A percentile compares a stretch with the other conserved stretches of the same genome.
Conservation (phyloP, 2,329 filamentous ascomycete species). For the Golovinomyces cichoracearum region DNA sequence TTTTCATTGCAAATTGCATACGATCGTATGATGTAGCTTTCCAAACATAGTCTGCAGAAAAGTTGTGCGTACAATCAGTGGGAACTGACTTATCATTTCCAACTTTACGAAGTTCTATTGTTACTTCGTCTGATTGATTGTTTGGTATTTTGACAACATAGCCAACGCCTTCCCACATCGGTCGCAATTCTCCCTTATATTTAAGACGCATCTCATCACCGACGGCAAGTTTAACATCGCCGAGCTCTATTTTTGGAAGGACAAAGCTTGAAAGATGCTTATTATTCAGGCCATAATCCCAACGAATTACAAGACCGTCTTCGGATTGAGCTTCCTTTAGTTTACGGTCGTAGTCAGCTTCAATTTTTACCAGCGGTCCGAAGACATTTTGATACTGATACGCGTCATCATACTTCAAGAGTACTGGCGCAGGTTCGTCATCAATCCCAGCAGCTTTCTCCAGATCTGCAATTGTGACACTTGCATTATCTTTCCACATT, state of each 20-base stretch:
- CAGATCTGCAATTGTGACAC: conserved; percentile 66
- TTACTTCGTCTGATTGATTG: conserved; percentile 95
- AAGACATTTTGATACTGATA: conserved; percentile 99
- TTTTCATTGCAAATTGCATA: conserved; percentile 99
- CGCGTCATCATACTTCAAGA: conserved; percentile 84
- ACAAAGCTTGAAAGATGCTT: conserved; percentile 92
- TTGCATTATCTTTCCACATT: conserved; percentile 90
- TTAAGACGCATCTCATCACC: conserved; percentile 96
- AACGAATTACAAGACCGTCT: conserved; percentile 77
- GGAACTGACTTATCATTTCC: conserved; percentile 91
- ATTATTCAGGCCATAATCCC: conserved; percentile 89
- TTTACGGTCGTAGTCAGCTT: conserved; percentile 97
- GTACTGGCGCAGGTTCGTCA: conserved; percentile 77
- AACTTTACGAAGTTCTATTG: conserved; percentile 75
- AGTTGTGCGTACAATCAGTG: conserved; percentile 89
- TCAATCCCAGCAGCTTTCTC: conserved; percentile 81
- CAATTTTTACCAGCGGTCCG: conserved; percentile 91
- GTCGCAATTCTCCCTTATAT: conserved; percentile 79
- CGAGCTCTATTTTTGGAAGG: conserved; percentile 85
- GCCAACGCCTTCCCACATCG: conserved; percentile 88
- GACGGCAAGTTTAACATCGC: conserved; percentile 91
- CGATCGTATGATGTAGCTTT: conserved; percentile 97
- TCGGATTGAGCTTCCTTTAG: conserved; percentile 95
- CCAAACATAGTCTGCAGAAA: conserved; percentile 97
- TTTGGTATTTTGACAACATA: conserved; percentile 99